These are phyloP conservation scores for Aspergillus terreus DNA, from an alignment of 2,329 filamentous ascomycete genomes.

Conservation along the genomic window DNA sequence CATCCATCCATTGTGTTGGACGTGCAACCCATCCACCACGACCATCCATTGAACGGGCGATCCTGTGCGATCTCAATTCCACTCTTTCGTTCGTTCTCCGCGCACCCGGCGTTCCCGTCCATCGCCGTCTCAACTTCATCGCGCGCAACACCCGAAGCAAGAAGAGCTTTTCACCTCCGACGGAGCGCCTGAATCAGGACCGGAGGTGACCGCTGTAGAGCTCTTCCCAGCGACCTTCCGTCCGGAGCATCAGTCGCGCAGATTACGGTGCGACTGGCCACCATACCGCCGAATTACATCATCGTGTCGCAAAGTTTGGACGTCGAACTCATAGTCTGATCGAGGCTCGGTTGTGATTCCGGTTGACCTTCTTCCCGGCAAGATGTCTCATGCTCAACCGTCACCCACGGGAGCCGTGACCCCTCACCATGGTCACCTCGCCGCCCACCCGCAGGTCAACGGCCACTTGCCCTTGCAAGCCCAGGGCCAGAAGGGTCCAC, in stretches of 20 bases:
- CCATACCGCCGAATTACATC: slow-evolving; percentile 25
- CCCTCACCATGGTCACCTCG: slow-evolving; percentile 51
- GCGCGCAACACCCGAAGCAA: background rate
- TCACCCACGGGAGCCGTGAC: slow-evolving; percentile 74
- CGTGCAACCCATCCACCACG: background rate
- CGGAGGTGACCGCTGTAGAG: background rate
- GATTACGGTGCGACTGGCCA: background rate
- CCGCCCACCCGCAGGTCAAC: slow-evolving; percentile 31
- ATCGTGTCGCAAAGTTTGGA: slow-evolving; percentile 27
- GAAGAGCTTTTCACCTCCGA: too few species aligned
- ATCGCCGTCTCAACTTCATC: background rate
- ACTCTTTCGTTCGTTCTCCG: background rate
- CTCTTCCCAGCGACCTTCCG: background rate
- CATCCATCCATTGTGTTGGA: background rate
- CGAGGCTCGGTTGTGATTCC: slow-evolving; percentile 7
- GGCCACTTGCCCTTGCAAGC: slow-evolving; percentile 57
- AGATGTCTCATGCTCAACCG: slow-evolving; percentile 74
- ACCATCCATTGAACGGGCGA: background rate
- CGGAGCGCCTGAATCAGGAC: too few species aligned
- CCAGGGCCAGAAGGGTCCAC: slow-evolving; percentile 54
- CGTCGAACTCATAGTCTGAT: slow-evolving; percentile 8
- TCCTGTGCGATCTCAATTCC: background rate
- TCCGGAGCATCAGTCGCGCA: background rate
- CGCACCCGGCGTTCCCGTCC: background rate
- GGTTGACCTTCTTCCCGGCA: slow-evolving; percentile 14